phyloP scores from a whole-genome alignment of 1,139 yeast genomes.

The Kodamaea sp. region DNA sequence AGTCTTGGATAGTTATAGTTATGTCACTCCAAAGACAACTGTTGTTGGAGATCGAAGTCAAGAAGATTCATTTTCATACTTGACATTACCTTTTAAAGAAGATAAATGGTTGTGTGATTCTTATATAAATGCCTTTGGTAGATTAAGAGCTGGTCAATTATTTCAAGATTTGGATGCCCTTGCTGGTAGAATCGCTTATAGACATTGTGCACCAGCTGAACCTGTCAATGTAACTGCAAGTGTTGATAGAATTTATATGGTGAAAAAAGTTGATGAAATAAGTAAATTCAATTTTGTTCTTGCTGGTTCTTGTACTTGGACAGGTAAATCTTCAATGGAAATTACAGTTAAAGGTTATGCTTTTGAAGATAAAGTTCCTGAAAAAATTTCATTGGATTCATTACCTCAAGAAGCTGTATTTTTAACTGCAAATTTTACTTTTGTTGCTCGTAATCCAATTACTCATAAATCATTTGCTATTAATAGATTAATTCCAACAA shows the following conservation, averaged over 20 bases:
- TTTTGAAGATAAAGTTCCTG: slow-evolving; percentile 49
- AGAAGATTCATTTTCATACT: slow-evolving; percentile 69
- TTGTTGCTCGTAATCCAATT: slow-evolving; percentile 89
- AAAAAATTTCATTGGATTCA: slow-evolving; percentile 44
- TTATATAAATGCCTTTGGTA: slow-evolving; percentile 83
- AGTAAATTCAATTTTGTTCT: slow-evolving; percentile 70
- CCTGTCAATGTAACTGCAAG: slow-evolving; percentile 94
- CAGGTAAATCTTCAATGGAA: slow-evolving; percentile 94
- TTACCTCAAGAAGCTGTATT: slow-evolving; percentile 49
- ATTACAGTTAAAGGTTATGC: slow-evolving; percentile 86
- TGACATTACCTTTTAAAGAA: slow-evolving; percentile 76
- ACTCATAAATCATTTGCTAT: slow-evolving; percentile 86
- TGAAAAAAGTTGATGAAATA: slow-evolving; percentile 79
- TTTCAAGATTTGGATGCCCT: slow-evolving; percentile 89
- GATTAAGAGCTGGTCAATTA: slow-evolving; percentile 85
- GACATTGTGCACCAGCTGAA: slow-evolving; percentile 86
- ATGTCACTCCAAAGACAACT: slow-evolving; percentile 70
- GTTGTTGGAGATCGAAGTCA: slow-evolving; percentile 71
- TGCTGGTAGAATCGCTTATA: slow-evolving; percentile 83
- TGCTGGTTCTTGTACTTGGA: slow-evolving; percentile 90
- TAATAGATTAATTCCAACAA: slow-evolving; percentile 70
- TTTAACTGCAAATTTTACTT: slow-evolving; percentile 86
- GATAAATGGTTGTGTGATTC: slow-evolving; percentile 82
- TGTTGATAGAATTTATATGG: slow-evolving; percentile 86
- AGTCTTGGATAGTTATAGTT: slow-evolving; percentile 63